Evolutionary conservation across 345 rosid species (phyloP), one percentile per base, ranked within the genome.

Genomic region (Eutrema heterophyllum): DNA sequence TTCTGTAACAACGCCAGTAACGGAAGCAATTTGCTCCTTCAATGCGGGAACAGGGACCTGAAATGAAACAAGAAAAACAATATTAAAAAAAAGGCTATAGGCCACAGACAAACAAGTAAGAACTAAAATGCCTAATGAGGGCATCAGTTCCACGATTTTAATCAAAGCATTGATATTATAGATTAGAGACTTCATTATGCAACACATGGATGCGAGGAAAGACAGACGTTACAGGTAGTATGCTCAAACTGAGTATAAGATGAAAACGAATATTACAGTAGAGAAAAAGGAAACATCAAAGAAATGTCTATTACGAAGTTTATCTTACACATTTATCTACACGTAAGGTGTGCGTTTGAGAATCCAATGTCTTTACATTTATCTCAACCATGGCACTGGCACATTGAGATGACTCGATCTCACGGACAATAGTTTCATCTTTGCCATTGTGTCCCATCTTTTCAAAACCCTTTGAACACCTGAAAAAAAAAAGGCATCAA

Each of bases 11-110:
- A 85, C 84, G 16, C 92, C 86, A 26, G 86, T 83, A 41, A 84
- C 83, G 3, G 85, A 72, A 69, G 86, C 88, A 78, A 87, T 76
- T 66, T 84, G 88, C 67, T 87, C 92, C 69, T 80, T 87, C 78
- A 87, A 63, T 56, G 88, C 88, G 39, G 87, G 92, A 81, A 85
- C 85, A n/a, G 89, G 80, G 71, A 82, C 75, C 92, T 84, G 73
- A 62, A 78, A 43, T 14, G 14, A 32, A 26, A 63, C 16, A 36
- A 61, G 18, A 11, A 30, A 43, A 43, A 55, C 51, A 74, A 30
- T 26, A 24, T 32, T 55, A 32, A 33, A 71, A 27, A 62, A 63
- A 3, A 35, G 43, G 13, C 13, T 18, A 32, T 7, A 59, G 9
- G 30, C 50, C 24, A 67, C 54, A 59, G 10, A 74, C 30, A 48